These are phyloP conservation scores for Cynanchum wilfordii DNA, from an alignment of 257 asterid species.

Conservation along the genomic window DNA sequence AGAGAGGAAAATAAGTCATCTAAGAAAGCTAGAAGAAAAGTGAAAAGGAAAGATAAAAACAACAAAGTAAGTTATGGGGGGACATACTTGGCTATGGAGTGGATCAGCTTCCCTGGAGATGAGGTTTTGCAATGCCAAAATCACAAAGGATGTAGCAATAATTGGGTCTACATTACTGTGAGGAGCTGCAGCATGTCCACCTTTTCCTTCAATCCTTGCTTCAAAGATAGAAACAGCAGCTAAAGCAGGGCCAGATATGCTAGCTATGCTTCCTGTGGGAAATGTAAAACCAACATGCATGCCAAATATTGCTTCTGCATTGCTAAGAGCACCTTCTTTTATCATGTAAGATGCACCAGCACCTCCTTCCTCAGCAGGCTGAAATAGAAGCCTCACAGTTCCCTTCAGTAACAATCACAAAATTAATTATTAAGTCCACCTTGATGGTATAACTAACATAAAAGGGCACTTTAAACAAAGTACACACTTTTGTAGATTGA, in stretches of 20 bases:
- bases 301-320: conserved; percentile 69
- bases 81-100: conserved; percentile 60
- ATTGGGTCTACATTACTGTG: conserved; percentile 58
- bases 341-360: conserved; percentile 81
- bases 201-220: conserved; percentile 67
- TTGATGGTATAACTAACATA: background rate
- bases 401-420: conserved; percentile 46
- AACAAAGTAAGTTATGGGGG: background rate
- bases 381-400: conserved; percentile 77
- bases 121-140: conserved; percentile 76
- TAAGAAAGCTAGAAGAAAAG: background rate
- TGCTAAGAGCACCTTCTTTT: conserved; percentile 78
- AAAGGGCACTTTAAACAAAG: background rate
- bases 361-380: conserved; percentile 97
- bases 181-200: conserved; percentile 80
- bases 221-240: conserved; percentile 64
- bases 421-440: background rate
- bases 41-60: background rate
- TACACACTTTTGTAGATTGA: background rate
- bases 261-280: conserved; percentile 61
- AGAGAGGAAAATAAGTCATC: background rate
- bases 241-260: conserved; percentile 50
- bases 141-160: conserved; percentile 55
- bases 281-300: conserved; percentile 51
- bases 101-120: conserved; percentile 77